These are phyloP conservation scores for Suhomyces anneliseae DNA, from an alignment of 1,139 yeast species.

Conservation along the genomic window DNA sequence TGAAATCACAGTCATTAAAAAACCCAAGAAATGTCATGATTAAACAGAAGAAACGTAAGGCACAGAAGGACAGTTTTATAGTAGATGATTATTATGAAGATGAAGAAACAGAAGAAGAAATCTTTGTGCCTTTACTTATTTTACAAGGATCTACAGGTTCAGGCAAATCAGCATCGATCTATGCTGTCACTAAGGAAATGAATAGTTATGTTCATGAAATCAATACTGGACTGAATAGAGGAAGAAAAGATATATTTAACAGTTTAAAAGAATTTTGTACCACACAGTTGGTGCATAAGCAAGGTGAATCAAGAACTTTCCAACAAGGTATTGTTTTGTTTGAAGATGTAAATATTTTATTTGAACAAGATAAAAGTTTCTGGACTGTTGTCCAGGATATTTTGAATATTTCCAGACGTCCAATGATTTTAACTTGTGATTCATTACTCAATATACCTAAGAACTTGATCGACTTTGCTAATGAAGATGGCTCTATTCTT, in stretches of 20 bases:
- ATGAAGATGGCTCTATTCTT: slow-evolving; percentile 40
- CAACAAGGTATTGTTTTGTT: slow-evolving; percentile 71
- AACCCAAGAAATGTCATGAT: slow-evolving; percentile 30
- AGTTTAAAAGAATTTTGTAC: slow-evolving; percentile 79
- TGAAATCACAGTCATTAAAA: slow-evolving; percentile 33
- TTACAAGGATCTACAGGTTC: slow-evolving; percentile 71
- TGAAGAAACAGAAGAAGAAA: slow-evolving; percentile 31
- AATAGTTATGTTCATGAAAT: slow-evolving; percentile 81
- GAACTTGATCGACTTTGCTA: slow-evolving; percentile 47
- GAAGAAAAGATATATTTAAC: slow-evolving; percentile 67
- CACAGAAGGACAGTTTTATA: slow-evolving; percentile 29
- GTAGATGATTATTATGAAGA: slow-evolving; percentile 28
- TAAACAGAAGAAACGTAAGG: slow-evolving; percentile 19
- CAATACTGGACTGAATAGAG: slow-evolving; percentile 69
- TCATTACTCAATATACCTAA: slow-evolving; percentile 56
- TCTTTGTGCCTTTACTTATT: slow-evolving; percentile 62
- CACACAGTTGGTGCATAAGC: slow-evolving; percentile 69
- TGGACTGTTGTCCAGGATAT: slow-evolving; percentile 75
- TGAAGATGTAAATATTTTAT: slow-evolving; percentile 84
- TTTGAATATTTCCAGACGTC: slow-evolving; percentile 68
- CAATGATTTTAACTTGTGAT: slow-evolving; percentile 75
- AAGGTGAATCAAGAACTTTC: slow-evolving; percentile 33
- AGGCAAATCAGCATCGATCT: slow-evolving; percentile 77
- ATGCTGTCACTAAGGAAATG: slow-evolving; percentile 64
- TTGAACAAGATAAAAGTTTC: slow-evolving; percentile 76